Conservation (phyloP, 2,329 filamentous ascomycete species). For the Fusarium buxicola region DNA sequence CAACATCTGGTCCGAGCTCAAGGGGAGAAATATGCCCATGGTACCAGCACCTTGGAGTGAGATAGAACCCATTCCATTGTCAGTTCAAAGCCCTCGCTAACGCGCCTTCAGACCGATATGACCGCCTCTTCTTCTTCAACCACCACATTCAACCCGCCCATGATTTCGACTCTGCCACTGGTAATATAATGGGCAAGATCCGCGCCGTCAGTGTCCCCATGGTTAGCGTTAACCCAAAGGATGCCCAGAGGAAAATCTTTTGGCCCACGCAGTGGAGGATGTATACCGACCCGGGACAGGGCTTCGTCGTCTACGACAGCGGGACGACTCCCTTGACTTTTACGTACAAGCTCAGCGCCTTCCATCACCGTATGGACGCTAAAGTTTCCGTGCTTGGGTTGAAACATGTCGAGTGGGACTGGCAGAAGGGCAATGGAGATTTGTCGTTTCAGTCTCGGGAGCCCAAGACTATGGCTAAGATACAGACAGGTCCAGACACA, state of each 20-base stretch:
- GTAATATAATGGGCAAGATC: conserved; percentile 32
- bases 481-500: neutral
- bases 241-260: neutral
- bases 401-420: conserved; percentile 8
- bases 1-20: neutral
- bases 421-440: conserved; percentile 18
- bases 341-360: conserved; percentile 11
- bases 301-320: conserved; percentile 28
- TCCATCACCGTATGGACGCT: conserved; percentile 11
- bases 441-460: conserved; percentile 17
- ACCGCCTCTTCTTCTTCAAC: conserved; percentile 30
- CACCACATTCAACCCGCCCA: conserved; percentile 10
- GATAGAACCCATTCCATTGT: neutral
- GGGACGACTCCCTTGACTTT: conserved; percentile 22
- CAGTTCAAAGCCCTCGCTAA: neutral
- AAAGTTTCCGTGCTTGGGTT: conserved; percentile 9
- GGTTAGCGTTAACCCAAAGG: neutral
- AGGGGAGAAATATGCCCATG: neutral
- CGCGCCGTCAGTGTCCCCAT: conserved; percentile 31
- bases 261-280: conserved; percentile 37
- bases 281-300: conserved; percentile 16
- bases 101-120: conserved; percentile 22
- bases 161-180: conserved; percentile 19
- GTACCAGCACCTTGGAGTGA: neutral
- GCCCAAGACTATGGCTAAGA: neutral